Evolutionary conservation across 2,329 filamentous ascomycete species (phyloP).

Genomic region (Onygenales sp.): DNA sequence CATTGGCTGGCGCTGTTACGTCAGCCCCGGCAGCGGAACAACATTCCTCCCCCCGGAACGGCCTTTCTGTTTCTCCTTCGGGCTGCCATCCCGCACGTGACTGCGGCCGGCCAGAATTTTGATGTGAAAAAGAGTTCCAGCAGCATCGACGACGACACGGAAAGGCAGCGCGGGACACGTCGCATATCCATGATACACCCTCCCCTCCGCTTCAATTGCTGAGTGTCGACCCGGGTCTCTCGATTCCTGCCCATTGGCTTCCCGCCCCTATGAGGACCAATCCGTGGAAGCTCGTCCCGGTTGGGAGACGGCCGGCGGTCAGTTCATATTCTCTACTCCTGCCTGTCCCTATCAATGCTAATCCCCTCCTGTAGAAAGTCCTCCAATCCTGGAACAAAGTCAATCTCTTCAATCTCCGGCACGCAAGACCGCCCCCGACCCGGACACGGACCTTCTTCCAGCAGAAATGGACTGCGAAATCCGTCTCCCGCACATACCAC

Average conservation of each 20-base stretch:
- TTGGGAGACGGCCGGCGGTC: neutral
- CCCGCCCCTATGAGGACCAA: neutral
- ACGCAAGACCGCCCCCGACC: slow-evolving; percentile 39
- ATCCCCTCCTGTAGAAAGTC: slow-evolving; percentile 56
- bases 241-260: neutral
- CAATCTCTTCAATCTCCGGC: slow-evolving; percentile 81
- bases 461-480: slow-evolving; percentile 94
- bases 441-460: slow-evolving; percentile 71
- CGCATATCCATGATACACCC: slow-evolving; percentile 7
- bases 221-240: neutral
- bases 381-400: slow-evolving; percentile 96
- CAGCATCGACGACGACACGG: slow-evolving; percentile 2
- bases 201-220: neutral
- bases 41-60: neutral
- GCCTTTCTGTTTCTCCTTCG: neutral
- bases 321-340: neutral
- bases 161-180: slow-evolving; percentile 2
- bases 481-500: slow-evolving; percentile 75
- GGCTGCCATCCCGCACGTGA: neutral
- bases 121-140: neutral
- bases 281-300: neutral
- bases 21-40: neutral
- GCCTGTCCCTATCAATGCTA: neutral
- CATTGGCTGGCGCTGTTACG: slow-evolving; percentile 14
- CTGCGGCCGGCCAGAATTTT: slow-evolving; percentile 9